Percentiles rank a stretch among this genome's conserved stretches.
These are phyloP conservation scores for Podospora anserina DNA, from an alignment of 495 filamentous ascomycete species.

Conservation along the genomic window DNA sequence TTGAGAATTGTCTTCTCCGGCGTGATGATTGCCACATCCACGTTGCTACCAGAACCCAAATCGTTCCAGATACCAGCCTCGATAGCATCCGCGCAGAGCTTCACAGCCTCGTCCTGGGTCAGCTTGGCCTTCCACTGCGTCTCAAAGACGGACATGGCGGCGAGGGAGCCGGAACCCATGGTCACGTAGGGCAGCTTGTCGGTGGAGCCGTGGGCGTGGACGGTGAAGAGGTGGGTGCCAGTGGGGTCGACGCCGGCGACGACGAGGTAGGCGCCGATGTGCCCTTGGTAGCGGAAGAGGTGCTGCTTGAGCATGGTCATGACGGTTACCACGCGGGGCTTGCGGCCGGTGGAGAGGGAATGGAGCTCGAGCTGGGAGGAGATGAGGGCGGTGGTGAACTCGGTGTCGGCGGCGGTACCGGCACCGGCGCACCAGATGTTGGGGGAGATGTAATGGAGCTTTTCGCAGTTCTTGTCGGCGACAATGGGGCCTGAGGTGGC, in stretches of 20 bases:
- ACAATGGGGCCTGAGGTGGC: slow-evolving; percentile 97
- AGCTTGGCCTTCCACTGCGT: slow-evolving; percentile 84
- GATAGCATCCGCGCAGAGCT: slow-evolving; percentile 82
- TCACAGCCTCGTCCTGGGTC: slow-evolving; percentile 76
- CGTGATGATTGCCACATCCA: slow-evolving; percentile 94
- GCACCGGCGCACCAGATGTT: slow-evolving; percentile 99
- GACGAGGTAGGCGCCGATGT: slow-evolving; percentile 97
- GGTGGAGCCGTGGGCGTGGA: slow-evolving; percentile 96
- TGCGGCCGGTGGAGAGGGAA: slow-evolving; percentile 88
- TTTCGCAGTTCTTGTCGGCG: slow-evolving; percentile 99
- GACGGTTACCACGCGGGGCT: slow-evolving; percentile 95
- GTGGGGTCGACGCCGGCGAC: slow-evolving; percentile 97
- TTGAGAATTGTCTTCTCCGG: slow-evolving; percentile 86
- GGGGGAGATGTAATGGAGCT: slow-evolving; percentile 97
- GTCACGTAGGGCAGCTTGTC: slow-evolving; percentile 99
- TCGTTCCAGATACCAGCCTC: slow-evolving; percentile 99
- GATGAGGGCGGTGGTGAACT: slow-evolving; percentile 98
- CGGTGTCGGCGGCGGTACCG: slow-evolving; percentile 96
- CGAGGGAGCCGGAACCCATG: slow-evolving; percentile 94
- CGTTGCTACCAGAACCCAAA: slow-evolving; percentile 93
- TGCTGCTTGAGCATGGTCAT: slow-evolving; percentile 99
- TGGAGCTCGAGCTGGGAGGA: slow-evolving; percentile 98
- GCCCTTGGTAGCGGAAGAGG: slow-evolving; percentile 95
- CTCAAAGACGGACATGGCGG: slow-evolving; percentile 98
- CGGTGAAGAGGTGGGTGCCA: slow-evolving; percentile 92